Base-by-base conservation (phyloP, 345 rosid species). In the Orychophragmus violaceus region DNA sequence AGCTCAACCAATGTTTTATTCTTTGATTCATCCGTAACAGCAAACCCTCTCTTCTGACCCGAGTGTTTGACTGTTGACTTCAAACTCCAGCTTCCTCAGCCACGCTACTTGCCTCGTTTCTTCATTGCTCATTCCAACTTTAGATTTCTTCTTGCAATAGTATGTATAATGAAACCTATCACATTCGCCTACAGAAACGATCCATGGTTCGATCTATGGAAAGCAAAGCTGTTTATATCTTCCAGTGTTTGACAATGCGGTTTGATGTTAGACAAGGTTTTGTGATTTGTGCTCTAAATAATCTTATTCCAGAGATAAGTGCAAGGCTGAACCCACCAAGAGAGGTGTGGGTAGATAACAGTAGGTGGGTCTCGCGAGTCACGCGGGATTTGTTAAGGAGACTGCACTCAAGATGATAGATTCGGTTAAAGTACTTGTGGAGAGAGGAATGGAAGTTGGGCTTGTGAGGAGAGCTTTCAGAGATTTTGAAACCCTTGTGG, bases 391-490 rank as follows among this genome's bases (percentile, higher is more conserved):
- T 5, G 42, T 59, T 14, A 17, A 32, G 27, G 6, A 33, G 13
- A 33, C 24, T 44, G 48, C 46, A 10, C 2, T 23, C 4, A 45
- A 56, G 56, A 57, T 68, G 39, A 12, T 59, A 17, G 1, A 36
- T 25, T 48, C 66, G 1, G 66, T 68, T 65, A 48, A 0, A 44
- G 64, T 30, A 46, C 64, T 67, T 42, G 71, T 67, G 46, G 56
- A 45, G 3, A 68, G 64, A 32, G 12, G 3, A 32, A 68, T 57
- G 64, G 64, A 68, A 33, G 50, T 36, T 48, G 66, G 57, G 10
- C 8, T 59, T 49, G 66, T 36, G 25, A 59, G 42, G 59, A 59
- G 59, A 59, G 66, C 66, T 59, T 59, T 59, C 13, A 59, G 59
- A 59, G 59, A 48, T 36, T 2, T 69, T 24, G 60, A 60, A 59